Percentiles rank a stretch among this genome's conserved stretches.
Conservation (phyloP, 2,329 filamentous ascomycete species). For the Hirsutella thompsonii region DNA sequence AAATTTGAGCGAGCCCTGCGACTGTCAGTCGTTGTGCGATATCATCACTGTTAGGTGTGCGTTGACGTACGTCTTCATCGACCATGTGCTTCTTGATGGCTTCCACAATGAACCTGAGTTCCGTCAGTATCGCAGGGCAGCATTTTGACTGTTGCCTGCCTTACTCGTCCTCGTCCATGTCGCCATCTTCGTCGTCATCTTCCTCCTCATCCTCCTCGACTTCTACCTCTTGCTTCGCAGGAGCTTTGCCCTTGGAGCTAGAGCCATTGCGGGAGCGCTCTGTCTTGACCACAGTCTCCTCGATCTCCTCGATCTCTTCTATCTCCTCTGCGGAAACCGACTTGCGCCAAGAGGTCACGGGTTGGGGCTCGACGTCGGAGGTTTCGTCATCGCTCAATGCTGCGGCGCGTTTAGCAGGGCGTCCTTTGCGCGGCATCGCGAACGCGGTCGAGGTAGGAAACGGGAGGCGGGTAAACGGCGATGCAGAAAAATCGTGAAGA, state of each 20-base stretch:
- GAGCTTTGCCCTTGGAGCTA: constrained; percentile 10
- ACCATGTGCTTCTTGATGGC: constrained; percentile 56
- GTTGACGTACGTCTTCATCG: constrained; percentile 34
- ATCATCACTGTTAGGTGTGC: constrained; percentile 25
- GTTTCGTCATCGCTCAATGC: constrained; percentile 24
- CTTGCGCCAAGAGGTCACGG: constrained; percentile 12
- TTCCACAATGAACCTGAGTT: constrained; percentile 58
- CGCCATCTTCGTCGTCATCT: constrained; percentile 22
- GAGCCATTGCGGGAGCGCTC: constrained; percentile 1
- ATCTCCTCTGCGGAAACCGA: constrained; percentile 10
- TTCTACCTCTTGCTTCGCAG: constrained; percentile 15
- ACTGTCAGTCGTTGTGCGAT: constrained; percentile 21
- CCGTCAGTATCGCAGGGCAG: constrained; percentile 9
- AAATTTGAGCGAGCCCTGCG: constrained; percentile 41
- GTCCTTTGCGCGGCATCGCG: constrained; percentile 5
- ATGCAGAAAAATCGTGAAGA: not conserved
- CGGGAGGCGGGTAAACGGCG: not conserved
- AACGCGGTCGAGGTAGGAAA: not conserved
- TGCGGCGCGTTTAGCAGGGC: constrained; percentile 11
- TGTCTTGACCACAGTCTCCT: constrained; percentile 6
- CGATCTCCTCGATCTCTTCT: not conserved
- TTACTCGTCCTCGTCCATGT: constrained; percentile 30
- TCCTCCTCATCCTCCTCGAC: constrained; percentile 20
- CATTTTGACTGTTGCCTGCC: constrained; percentile 10
- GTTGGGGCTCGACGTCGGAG: constrained; percentile 17